These are phyloP conservation scores for Curvularia verruculosa DNA, from an alignment of 2,329 filamentous ascomycete species.

Conservation along the genomic window DNA sequence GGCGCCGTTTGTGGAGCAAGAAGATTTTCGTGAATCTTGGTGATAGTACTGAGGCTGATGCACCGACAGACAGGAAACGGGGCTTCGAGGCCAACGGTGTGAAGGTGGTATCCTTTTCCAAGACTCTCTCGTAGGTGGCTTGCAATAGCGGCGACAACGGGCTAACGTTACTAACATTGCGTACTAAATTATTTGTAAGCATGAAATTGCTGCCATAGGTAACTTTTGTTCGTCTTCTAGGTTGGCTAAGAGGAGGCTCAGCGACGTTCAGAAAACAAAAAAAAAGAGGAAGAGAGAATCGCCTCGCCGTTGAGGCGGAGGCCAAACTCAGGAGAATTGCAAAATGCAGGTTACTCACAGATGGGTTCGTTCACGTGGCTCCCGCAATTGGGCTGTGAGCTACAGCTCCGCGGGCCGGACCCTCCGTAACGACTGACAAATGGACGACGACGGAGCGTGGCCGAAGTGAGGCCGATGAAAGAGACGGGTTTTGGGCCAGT, in stretches of 20 bases:
- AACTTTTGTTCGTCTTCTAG: neutral
- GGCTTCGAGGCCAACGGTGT: slow-evolving; percentile 3
- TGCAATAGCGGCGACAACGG: neutral
- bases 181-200: neutral
- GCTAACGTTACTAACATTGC: neutral
- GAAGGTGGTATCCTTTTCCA: slow-evolving; percentile 3
- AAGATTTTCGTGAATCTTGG: slow-evolving; percentile 1
- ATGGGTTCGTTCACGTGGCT: slow-evolving; percentile 11
- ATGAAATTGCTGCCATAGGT: neutral
- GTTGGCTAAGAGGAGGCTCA: neutral
- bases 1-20: slow-evolving; percentile 23
- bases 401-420: slow-evolving; percentile 27
- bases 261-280: neutral
- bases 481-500: slow-evolving; percentile 3
- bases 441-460: slow-evolving; percentile 10
- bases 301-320: neutral
- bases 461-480: slow-evolving; percentile 10
- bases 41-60: slow-evolving; percentile 5
- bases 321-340: slow-evolving; percentile 10
- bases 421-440: slow-evolving; percentile 16
- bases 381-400: slow-evolving; percentile 17
- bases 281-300: neutral
- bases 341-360: slow-evolving; percentile 6
- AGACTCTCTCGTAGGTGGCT: neutral
- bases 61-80: slow-evolving; percentile 8